phyloP scores from a whole-genome alignment of 305 asterid species.

The Euphrasia arctica region DNA sequence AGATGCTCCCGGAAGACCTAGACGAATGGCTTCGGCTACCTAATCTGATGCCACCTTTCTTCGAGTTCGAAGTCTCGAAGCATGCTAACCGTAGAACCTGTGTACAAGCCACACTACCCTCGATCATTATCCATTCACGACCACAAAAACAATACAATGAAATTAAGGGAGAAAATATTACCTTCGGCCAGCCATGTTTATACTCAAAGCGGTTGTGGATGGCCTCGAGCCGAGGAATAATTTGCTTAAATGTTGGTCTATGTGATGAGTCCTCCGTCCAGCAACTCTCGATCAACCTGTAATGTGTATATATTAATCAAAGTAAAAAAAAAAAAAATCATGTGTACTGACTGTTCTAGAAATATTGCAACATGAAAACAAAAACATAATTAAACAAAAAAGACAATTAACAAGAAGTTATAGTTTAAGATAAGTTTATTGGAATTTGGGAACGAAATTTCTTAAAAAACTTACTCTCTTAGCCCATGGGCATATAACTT shows the following conservation, averaged over 20 bases:
- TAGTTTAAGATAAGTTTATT: neutral
- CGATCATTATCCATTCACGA: neutral
- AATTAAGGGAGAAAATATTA: slow-evolving; percentile 13
- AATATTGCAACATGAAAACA: neutral
- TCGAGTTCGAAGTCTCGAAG: slow-evolving; percentile 51
- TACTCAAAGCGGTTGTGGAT: slow-evolving; percentile 40
- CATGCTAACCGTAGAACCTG: slow-evolving; percentile 68
- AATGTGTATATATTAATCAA: neutral
- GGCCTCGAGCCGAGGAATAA: slow-evolving; percentile 65
- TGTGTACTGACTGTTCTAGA: neutral
- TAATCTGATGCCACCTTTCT: slow-evolving; percentile 38
- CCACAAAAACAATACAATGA: neutral
- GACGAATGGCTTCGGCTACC: slow-evolving; percentile 41
- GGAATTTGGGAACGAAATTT: neutral
- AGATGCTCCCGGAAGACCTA: slow-evolving; percentile 37
- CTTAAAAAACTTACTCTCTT: slow-evolving; percentile 43
- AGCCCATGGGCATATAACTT: slow-evolving; percentile 42
- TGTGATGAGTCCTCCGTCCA: slow-evolving; percentile 64
- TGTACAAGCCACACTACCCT: slow-evolving; percentile 10
- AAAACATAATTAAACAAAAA: too few species aligned
- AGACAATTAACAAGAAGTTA: neutral
- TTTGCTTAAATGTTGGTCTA: slow-evolving; percentile 69
- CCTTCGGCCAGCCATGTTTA: slow-evolving; percentile 62
- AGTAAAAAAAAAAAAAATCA: neutral
- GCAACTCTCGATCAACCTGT: slow-evolving; percentile 72